Percentiles rank a stretch among this genome's conserved stretches.
These are phyloP conservation scores for Dioscorea dumetorum DNA, from an alignment of 106 monocot genomes.

Conservation along the genomic window DNA sequence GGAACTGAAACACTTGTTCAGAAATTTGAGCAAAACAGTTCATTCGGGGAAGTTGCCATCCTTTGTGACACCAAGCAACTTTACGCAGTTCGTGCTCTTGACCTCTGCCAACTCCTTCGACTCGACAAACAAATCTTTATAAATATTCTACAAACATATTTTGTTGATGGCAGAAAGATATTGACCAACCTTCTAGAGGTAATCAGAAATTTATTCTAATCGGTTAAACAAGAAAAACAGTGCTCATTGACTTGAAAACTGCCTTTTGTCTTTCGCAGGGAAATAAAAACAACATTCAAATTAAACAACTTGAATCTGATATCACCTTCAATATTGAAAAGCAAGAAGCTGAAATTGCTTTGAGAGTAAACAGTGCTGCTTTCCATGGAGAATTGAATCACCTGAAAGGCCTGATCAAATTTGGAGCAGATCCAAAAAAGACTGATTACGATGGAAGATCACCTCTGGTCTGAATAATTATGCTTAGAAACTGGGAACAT, in stretches of 20 bases:
- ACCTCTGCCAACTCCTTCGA: conserved; percentile 63
- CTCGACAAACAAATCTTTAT: conserved; percentile 79
- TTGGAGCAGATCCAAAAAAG: conserved; percentile 82
- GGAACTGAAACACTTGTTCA: conserved; percentile 56
- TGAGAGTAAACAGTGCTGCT: conserved; percentile 84
- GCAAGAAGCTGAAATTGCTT: conserved; percentile 87
- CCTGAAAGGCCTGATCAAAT: conserved; percentile 61
- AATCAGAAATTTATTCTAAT: conserved; percentile 1
- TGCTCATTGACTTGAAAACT: too few species aligned
- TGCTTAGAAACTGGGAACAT: too few species aligned
- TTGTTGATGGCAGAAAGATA: conserved; percentile 65
- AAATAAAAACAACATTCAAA: conserved; percentile 30
- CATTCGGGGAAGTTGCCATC: conserved; percentile 89
- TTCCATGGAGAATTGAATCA: conserved; percentile 74
- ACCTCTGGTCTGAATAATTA: conserved; percentile 59
- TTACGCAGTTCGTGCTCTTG: conserved; percentile 68
- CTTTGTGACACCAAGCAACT: conserved; percentile 94
- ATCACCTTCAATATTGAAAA: conserved; percentile 78
- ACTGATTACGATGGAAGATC: conserved; percentile 89
- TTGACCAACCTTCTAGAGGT: conserved; percentile 79
- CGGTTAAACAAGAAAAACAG: too few species aligned
- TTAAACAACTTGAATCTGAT: conserved; percentile 88
- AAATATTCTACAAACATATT: conserved; percentile 75
- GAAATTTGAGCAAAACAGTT: conserved; percentile 40
- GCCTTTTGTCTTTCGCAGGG: conserved; percentile 17